These are phyloP conservation scores for Raddia distichophylla DNA, from an alignment of 176 grass and related monocot genomes.

Conservation along the genomic window DNA sequence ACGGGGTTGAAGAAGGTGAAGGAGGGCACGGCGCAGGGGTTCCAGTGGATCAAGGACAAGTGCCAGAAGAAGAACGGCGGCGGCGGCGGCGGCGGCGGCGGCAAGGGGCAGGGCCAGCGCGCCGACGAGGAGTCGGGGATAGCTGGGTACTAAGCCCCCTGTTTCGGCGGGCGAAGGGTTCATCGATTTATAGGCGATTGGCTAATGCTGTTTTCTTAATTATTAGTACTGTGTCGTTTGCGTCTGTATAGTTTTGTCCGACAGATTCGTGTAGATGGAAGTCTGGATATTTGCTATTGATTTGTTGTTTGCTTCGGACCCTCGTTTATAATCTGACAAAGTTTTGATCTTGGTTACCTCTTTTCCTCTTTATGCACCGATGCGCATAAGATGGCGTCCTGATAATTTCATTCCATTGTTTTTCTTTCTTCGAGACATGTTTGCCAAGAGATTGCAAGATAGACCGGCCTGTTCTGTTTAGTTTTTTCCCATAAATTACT, in stretches of 20 bases:
- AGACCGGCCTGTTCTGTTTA: too few species aligned
- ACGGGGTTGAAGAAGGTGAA: conserved; percentile 88
- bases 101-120: too few species aligned
- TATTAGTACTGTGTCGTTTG: background rate
- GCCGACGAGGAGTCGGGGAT: background rate
- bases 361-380: background rate
- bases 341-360: background rate
- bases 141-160: conserved; percentile 18
- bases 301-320: conserved; percentile 1
- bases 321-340: background rate
- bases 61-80: conserved; percentile 57
- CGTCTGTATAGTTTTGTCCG: background rate
- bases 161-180: background rate
- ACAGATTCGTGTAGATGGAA: background rate
- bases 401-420: too few species aligned
- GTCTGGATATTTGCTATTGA: background rate
- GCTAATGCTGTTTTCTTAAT: background rate
- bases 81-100: background rate
- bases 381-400: background rate
- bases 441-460: background rate
- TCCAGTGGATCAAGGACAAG: conserved; percentile 94
- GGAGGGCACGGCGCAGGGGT: conserved; percentile 66
- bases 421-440: too few species aligned
- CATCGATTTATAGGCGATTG: background rate
- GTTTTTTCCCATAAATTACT: too few species aligned